Base-by-base conservation (phyloP, 2,329 filamentous ascomycete species). In the Alternaria arborescens region DNA sequence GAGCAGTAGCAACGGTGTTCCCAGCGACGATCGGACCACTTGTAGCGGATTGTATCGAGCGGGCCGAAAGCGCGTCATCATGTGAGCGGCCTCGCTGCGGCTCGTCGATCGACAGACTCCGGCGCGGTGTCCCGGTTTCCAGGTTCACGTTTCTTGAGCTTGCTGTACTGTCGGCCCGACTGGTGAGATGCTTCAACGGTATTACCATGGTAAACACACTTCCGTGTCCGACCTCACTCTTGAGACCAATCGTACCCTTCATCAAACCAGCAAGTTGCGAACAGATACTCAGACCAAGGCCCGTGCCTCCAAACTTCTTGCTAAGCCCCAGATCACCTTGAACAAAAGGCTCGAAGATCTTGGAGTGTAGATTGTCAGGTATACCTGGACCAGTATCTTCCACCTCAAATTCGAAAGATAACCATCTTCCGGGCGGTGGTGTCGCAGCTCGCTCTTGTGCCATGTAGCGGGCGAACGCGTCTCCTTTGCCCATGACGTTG, bases 261-360 rank as follows among this genome's bases (percentile, higher is more conserved):
- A 97, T 97, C 16, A 97, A 81, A 16, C 83, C 87, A 3, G 93
- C 91, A 38, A 97, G 82, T 76, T 97, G 94, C 20, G 92, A 90
- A 79, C 93, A 97, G 70, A 97, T 97, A 72, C 91, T 94, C 55
- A 97, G 78, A 2, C 94, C 94, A 2, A 97, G 82, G 4, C 94
- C 94, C 1, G 94, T 97, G 16, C 94, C 94, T 18, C 93, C 93
- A 73, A 90, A 96, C 72, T 95, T 95, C 77, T 93, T 96, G 81
- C 91, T 96, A 16, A 97, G 81, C 1, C 93, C 91, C 1, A 95
- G 81, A 73, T 97, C 93, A n/a, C 91, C 94, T 78, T 97, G 94
- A 0, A 97, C 91, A 73, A 97, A 97, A 0, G 94, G 94, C 76
- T 97, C 94, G 74, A 97, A 97, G 10, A 97, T 92, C 67, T 89